Evolutionary conservation across 2,329 filamentous ascomycete genomes (phyloP), one percentile per base, ranked within the genome.

Genomic region (Colletotrichum tofieldiae): DNA sequence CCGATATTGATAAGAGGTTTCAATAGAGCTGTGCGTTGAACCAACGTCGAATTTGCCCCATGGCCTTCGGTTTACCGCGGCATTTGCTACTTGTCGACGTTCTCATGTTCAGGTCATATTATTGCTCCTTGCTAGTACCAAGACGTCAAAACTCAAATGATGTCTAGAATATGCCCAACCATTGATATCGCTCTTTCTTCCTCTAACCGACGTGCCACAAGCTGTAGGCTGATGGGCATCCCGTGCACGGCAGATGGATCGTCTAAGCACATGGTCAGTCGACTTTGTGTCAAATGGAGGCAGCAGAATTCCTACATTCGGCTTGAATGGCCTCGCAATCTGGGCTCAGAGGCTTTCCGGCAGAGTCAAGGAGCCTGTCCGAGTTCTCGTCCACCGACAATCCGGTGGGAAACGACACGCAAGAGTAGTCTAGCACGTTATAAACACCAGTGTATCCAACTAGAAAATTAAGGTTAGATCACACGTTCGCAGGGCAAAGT

Each of bases 401-500:
- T 0, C 84, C 84, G 0, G 85, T 85, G 0, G 85, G 82, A 70
- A 88, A 87, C 0, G 86, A 86, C 0, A 88, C 79, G 64, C 81
- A 82, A 0, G 85, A 79, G 68, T 87, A 87, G 75, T 88, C 86
- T 1, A 88, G 75, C 0, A 88, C 80, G 58, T 88, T 88, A 75
- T 79, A 87, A 0, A 87, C 85, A 4, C 85, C 85, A 0, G 86
- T 88, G 68, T 87, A 88, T 2, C 81, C 85, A 61, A 87, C 86
- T 86, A 49, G 2, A 43, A 6, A 1, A 9, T 2, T 2, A 39
- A 18, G 29, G 7, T 62, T n/a, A 63, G 37, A 1, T 3, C 1
- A 14, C 23, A 58, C 0, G 8, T 77, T 20, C 71, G 60, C 11
- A 20, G 29, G 18, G 8, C 4, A 35, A 1, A 5, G 3, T 4